Conservation (phyloP, 2,329 filamentous ascomycete species). For the Podosphaera xanthii region DNA sequence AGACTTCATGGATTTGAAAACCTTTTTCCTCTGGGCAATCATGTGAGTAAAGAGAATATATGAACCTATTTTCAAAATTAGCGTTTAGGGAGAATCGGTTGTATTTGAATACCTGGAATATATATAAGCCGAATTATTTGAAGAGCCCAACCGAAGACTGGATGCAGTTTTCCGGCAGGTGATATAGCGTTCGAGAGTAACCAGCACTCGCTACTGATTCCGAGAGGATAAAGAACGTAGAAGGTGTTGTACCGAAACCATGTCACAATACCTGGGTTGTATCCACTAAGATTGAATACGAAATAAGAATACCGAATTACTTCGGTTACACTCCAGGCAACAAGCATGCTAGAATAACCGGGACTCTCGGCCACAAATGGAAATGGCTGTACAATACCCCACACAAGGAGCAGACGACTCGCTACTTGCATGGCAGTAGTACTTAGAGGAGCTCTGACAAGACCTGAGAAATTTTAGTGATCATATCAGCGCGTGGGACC, state of each 20-base stretch:
- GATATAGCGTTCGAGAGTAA: constrained; percentile 50
- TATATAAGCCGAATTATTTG: constrained; percentile 49
- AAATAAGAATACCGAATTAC: constrained; percentile 89
- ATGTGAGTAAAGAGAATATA: constrained; percentile 86
- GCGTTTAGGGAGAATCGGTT: not conserved
- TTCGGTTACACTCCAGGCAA: constrained; percentile 79
- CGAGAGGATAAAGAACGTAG: constrained; percentile 75
- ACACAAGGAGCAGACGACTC: constrained; percentile 70
- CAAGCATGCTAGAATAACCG: constrained; percentile 54
- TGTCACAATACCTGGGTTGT: constrained; percentile 40
- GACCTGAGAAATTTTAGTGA: constrained; percentile 24
- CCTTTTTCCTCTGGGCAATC: constrained; percentile 71
- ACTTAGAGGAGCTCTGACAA: constrained; percentile 65
- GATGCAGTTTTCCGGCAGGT: constrained; percentile 29
- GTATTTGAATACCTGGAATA: constrained; percentile 38
- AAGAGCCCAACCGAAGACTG: constrained; percentile 33
- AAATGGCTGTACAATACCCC: constrained; percentile 59
- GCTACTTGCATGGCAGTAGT: constrained; percentile 84
- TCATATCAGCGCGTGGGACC: constrained; percentile 4
- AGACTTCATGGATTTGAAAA: constrained; percentile 22
- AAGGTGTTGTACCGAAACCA: constrained; percentile 89
- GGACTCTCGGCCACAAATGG: constrained; percentile 36
- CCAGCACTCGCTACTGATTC: constrained; percentile 69
- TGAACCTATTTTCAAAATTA: constrained; percentile 19
- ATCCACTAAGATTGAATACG: constrained; percentile 42